phyloP scores from a whole-genome alignment of 352 stramenopile species.

The Pythium brassicae region DNA sequence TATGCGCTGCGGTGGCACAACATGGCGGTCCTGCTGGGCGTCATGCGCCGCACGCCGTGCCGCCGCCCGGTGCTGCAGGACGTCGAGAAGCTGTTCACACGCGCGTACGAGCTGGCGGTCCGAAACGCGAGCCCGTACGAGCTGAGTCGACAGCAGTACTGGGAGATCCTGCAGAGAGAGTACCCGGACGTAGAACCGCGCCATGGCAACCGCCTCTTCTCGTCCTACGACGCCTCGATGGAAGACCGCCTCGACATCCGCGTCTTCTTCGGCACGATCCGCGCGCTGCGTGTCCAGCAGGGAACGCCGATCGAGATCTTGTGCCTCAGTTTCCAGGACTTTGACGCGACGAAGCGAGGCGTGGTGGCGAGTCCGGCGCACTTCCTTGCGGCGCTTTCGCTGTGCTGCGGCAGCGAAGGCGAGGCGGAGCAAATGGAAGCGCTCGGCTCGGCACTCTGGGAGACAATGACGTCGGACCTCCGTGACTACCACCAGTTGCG shows the following conservation, averaged over 20 bases:
- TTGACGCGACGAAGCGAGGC: conserved; percentile 29
- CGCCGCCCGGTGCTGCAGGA: conserved; percentile 56
- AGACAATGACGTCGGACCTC: conserved; percentile 11
- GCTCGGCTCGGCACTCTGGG: conserved; percentile 21
- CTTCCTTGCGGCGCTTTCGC: conserved; percentile 24
- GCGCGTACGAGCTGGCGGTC: conserved; percentile 45
- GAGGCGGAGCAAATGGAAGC: conserved; percentile 33
- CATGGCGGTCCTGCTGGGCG: conserved; percentile 37
- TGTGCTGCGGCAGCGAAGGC: conserved; percentile 37
- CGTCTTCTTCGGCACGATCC: conserved; percentile 43
- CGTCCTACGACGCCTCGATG: conserved; percentile 50
- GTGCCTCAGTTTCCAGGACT: conserved; percentile 34
- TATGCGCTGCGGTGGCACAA: conserved; percentile 48
- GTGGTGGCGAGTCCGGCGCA: conserved; percentile 16
- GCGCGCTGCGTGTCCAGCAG: conserved; percentile 55
- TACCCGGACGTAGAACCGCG: conserved; percentile 39
- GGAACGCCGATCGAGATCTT: conserved; percentile 47
- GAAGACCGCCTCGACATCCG: conserved; percentile 46
- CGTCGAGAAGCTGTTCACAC: conserved; percentile 53
- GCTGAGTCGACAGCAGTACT: conserved; percentile 46
- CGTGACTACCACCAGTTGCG: not conserved
- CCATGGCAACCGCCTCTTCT: conserved; percentile 54
- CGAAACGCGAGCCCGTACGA: conserved; percentile 28
- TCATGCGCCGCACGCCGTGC: conserved; percentile 54
- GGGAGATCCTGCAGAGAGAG: conserved; percentile 36